Base-by-base conservation (phyloP, 2,329 filamentous ascomycete species). In the Neopestalotiopsis sp. region DNA sequence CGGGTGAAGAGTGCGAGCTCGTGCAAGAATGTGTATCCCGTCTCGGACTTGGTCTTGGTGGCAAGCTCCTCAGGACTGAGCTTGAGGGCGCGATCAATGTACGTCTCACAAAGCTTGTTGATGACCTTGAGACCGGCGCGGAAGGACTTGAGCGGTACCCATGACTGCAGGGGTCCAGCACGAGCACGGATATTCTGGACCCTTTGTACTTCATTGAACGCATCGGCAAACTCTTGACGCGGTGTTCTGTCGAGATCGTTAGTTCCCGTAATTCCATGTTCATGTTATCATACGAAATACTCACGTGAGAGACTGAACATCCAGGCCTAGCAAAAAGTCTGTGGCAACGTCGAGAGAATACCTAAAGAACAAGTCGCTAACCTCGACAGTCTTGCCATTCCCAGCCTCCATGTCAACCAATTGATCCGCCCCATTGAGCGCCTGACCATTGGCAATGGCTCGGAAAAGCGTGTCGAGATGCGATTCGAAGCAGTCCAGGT, bases 321-420 rank as follows among this genome's bases (percentile, higher is more conserved):
- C 92, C 70, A 90, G 85, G 3, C 95, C 95, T 2, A 97, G 88
- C 34, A 98, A 82, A 77, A 97, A 97, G 74, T 97, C 92, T 0
- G 94, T 97, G 1, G 93, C 90, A 7, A 93, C 91, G 79, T 97
- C 95, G 34, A 98, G 86, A 0, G 94, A 95, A 76, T 91, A 92
- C n/a, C 93, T 87, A 83, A 94, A 97, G 81, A 97, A 92, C 67
- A 97, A 84, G 70, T 94, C 89, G 72, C 89, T 87, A 9, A 95
- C 88, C 74, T 97, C 89, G 38, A 95, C 83, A 10, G 88, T 84
- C 62, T 82, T 83, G 79, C 92, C 80, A 82, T 91, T 84, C 86
- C 91, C 78, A 84, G 84, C 67, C 82, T 88, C 75, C 82, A 88
- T 71, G 78, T 92, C 90, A 75, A 94, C 90, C 28, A 88, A 77